A percentile compares a stretch with the other conserved stretches of the same genome.
Evolutionary conservation across 441 rosid genomes (phyloP).

Genomic region (Populus trichocarpa): DNA sequence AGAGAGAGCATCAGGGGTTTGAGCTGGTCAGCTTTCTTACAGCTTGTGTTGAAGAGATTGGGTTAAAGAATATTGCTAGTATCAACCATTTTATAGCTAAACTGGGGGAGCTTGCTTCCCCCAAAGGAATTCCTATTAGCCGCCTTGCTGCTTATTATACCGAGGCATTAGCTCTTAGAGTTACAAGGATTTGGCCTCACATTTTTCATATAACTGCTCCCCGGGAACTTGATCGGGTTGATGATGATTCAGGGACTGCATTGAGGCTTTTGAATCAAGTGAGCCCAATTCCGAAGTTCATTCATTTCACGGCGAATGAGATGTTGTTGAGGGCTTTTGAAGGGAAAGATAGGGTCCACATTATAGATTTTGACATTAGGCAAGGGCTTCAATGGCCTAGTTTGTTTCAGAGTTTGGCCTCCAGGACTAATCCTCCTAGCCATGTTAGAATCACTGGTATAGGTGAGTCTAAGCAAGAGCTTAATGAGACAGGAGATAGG

Average conservation of each 20-base stretch:
- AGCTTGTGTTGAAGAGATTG: conserved; percentile 81
- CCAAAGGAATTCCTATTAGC: conserved; percentile 53
- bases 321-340: conserved; percentile 80
- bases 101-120: conserved; percentile 80
- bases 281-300: conserved; percentile 80
- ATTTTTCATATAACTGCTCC: conserved; percentile 75
- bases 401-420: conserved; percentile 88
- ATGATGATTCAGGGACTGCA: conserved; percentile 69
- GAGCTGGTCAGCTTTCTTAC: conserved; percentile 74
- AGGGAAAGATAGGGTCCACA: conserved; percentile 88
- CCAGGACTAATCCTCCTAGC: conserved; percentile 67
- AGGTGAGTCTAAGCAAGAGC: conserved; percentile 87
- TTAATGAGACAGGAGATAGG: conserved; percentile 87
- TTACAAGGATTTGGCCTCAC: conserved; percentile 85
- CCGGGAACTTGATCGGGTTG: conserved; percentile 67
- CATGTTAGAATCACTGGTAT: conserved; percentile 87
- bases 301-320: conserved; percentile 91
- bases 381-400: conserved; percentile 99
- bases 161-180: conserved; percentile 80
- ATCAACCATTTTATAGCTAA: conserved; percentile 65
- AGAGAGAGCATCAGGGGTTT: conserved; percentile 51
- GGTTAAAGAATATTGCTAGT: conserved; percentile 53
- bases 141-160: conserved; percentile 78
- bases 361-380: conserved; percentile 92
- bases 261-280: conserved; percentile 85